phyloP scores from a whole-genome alignment of 1,139 yeast genomes.

The Diutina pseudorugosa region DNA sequence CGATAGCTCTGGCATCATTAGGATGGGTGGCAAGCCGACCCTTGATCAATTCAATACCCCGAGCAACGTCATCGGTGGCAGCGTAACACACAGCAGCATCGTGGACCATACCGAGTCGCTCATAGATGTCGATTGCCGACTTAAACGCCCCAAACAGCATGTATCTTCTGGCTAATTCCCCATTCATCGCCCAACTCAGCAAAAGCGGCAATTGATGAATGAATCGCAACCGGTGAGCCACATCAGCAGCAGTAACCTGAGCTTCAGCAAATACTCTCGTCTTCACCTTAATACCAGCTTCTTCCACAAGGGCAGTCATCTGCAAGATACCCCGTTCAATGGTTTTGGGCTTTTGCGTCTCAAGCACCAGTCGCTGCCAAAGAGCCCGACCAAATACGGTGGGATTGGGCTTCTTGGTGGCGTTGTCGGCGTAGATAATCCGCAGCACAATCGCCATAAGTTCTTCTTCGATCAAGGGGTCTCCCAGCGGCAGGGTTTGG shows the following conservation, averaged over 20 bases:
- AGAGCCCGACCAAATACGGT: conserved; percentile 68
- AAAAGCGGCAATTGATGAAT: conserved; percentile 66
- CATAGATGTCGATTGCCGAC: conserved; percentile 85
- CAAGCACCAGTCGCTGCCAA: conserved; percentile 84
- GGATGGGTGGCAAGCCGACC: conserved; percentile 47
- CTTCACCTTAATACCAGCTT: conserved; percentile 60
- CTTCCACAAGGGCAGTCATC: conserved; percentile 87
- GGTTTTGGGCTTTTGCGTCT: conserved; percentile 70
- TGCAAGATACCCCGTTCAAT: conserved; percentile 91
- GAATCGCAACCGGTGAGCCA: conserved; percentile 47
- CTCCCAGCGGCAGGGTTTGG: conserved; percentile 62
- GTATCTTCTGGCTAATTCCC: conserved; percentile 73
- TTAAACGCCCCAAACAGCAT: conserved; percentile 77
- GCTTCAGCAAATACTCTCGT: conserved; percentile 46
- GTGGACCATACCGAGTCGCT: conserved; percentile 59
- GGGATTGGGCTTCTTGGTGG: conserved; percentile 51
- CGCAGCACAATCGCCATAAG: conserved; percentile 63
- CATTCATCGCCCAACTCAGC: conserved; percentile 83
- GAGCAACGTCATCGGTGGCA: conserved; percentile 62
- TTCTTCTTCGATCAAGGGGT: conserved; percentile 71
- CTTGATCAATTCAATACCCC: conserved; percentile 50
- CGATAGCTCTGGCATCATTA: conserved; percentile 71
- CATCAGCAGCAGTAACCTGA: conserved; percentile 16
- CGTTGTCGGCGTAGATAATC: conserved; percentile 36
- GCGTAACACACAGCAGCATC: conserved; percentile 91